Evolutionary conservation across 2,329 filamentous ascomycete genomes (phyloP), one percentile per base, ranked within the genome.

Genomic region (Beauveria brongniartii): DNA sequence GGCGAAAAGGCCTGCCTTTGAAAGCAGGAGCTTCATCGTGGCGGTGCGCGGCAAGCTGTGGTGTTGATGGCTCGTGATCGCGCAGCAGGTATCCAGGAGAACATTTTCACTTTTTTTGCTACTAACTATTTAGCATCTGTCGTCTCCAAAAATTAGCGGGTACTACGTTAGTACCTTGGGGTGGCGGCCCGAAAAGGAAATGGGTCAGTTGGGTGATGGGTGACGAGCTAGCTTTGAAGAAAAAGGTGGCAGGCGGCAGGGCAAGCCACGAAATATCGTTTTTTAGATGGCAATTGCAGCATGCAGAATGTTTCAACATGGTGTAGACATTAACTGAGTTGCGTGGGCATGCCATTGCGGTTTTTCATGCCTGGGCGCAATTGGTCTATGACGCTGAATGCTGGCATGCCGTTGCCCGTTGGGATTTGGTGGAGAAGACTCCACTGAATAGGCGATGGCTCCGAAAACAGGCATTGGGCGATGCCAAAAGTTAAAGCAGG

Each of bases 131-230:
- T 22, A 26, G 28, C 20, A 18, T 16, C 14, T 18, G 44, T 5
- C 12, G 57, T 52, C 48, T 54, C 57, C 57, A 60, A 60, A 55
- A 34, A 41, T 48, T 54, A 47, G 50, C 46, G 58, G 58, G 58
- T 60, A 60, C 50, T n/a, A n/a, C n/a, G n/a, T n/a, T n/a, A n/a
- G 58, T 58, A 30, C 53, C 53, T 46, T 55, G 22, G 53, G 40
- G 24, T 16, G 20, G 43, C 43, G n/a, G 44, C 55, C 44, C 44
- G 50, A 58, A 58, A 30, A 50, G 55, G 55, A 58, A 58, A 50
- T 58, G 44, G 24, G 40, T 37, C 12, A 34, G n/a, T 55, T 30
- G 34, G 28, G 51, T n/a, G 51, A 24, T 24, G 24, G 24, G 20
- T 26, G 34, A 40, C 52, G 40, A 55, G 34, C 52, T 44, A 55